A percentile compares a stretch with the other conserved stretches of the same genome.
These are phyloP conservation scores for Millerozyma miso DNA, from an alignment of 805 yeast species.

Conservation along the genomic window DNA sequence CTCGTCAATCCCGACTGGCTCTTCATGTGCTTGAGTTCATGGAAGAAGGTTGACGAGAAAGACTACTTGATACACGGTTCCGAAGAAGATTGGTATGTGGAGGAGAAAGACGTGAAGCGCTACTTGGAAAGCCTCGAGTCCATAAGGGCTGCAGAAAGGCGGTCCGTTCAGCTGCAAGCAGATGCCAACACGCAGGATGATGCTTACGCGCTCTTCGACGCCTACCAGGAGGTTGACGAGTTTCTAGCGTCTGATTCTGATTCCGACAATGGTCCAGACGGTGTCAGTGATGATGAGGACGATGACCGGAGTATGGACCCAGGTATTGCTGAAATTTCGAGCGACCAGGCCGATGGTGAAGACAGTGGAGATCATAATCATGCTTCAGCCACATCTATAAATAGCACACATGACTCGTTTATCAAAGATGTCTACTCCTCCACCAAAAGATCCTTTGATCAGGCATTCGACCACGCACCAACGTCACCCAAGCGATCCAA, in stretches of 20 bases:
- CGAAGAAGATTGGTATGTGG: conserved; percentile 40
- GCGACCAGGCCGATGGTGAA: conserved; percentile 4
- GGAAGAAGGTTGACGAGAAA: conserved; percentile 67
- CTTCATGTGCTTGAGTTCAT: conserved; percentile 74
- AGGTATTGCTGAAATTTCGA: neutral
- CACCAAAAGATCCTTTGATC: conserved; percentile 14
- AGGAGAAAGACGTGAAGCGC: conserved; percentile 42
- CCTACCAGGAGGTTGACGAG: conserved; percentile 44
- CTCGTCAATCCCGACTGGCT: conserved; percentile 94
- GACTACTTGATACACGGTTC: conserved; percentile 54
- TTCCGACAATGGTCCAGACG: conserved; percentile 27
- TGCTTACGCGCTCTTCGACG: conserved; percentile 39
- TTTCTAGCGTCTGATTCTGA: conserved; percentile 44
- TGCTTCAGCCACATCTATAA: neutral
- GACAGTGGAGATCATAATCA: conserved; percentile 1
- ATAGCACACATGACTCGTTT: conserved; percentile 18
- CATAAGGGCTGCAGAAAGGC: conserved; percentile 12
- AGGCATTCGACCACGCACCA: conserved; percentile 4
- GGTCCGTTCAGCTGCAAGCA: neutral
- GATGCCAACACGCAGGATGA: conserved; percentile 11
- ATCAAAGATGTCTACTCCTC: conserved; percentile 20
- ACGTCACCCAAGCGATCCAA: conserved; percentile 6
- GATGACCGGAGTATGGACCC: conserved; percentile 17
- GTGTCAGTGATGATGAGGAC: conserved; percentile 25
- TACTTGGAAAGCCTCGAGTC: conserved; percentile 31